Percentiles rank a stretch among this genome's conserved stretches.
These are phyloP conservation scores for Globisporangium cylindrosporum DNA, from an alignment of 352 stramenopile genomes.

Conservation along the genomic window DNA sequence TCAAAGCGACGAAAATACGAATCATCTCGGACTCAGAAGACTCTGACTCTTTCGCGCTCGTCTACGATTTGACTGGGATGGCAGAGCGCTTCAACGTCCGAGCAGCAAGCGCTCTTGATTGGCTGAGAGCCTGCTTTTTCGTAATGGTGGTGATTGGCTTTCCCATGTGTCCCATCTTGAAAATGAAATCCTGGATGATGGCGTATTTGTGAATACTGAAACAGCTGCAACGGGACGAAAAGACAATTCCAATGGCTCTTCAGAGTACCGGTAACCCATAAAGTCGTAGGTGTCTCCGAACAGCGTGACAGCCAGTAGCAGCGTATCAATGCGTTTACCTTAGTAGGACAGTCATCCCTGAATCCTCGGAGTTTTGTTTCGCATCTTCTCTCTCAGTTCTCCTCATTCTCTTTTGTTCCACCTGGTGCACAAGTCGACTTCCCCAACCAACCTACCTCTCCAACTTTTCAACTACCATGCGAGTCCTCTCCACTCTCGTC, in stretches of 20 bases:
- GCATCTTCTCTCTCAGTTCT: background rate
- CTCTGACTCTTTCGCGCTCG: background rate
- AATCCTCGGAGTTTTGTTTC: no score
- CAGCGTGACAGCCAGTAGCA: no score
- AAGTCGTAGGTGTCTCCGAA: no score
- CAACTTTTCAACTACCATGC: background rate
- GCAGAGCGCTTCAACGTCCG: background rate
- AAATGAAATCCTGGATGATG: background rate
- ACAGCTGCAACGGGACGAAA: background rate
- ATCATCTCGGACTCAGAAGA: background rate
- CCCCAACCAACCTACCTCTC: background rate
- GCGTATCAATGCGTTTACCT: no score
- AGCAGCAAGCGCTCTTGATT: background rate
- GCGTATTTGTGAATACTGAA: background rate
- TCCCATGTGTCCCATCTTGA: background rate
- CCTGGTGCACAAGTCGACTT: slow-evolving; percentile 1
- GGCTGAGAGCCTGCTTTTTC: background rate
- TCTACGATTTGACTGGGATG: background rate
- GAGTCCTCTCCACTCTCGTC: slow-evolving; percentile 2
- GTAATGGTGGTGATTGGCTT: background rate
- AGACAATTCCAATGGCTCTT: no score
- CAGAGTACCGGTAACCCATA: no score
- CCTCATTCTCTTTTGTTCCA: background rate
- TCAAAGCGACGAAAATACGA: background rate
- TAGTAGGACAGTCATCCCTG: no score